Evolutionary conservation across 179 eudicot species (phyloP).

Genomic region (Actinidia chinensis): DNA sequence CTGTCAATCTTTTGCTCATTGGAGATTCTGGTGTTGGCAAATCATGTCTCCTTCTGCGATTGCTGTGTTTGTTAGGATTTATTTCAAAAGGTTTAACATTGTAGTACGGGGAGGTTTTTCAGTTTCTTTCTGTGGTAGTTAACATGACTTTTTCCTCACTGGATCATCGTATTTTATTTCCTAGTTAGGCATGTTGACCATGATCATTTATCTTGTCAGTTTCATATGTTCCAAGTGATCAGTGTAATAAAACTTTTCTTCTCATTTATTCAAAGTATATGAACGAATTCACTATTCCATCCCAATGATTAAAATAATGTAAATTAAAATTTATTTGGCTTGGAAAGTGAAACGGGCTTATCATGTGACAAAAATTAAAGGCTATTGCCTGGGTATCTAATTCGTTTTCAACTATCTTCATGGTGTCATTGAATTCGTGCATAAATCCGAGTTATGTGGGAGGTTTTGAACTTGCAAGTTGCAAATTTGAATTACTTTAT

Average conservation of each 20-base stretch:
- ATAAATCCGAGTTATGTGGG: background rate
- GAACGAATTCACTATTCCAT: too few species aligned
- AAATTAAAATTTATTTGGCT: background rate
- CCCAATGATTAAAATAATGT: too few species aligned
- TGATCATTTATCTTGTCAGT: background rate
- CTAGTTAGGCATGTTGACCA: background rate
- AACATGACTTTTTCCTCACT: background rate
- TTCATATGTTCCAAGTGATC: background rate
- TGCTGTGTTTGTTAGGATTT: background rate
- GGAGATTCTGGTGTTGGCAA: slow-evolving; percentile 9
- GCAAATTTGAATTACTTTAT: background rate
- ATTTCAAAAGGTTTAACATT: background rate
- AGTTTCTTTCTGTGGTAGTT: background rate
- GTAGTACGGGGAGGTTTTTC: background rate
- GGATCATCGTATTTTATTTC: background rate
- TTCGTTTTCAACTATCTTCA: background rate
- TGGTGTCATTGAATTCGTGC: background rate
- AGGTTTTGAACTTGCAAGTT: background rate
- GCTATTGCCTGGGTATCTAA: background rate
- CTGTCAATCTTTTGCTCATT: slow-evolving; percentile 2
- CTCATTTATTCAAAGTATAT: too few species aligned
- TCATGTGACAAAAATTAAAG: background rate
- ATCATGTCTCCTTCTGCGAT: background rate
- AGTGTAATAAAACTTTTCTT: too few species aligned
- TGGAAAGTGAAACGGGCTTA: background rate